phyloP scores from a whole-genome alignment of 2,329 filamentous ascomycete species.

The Talaromyces sp. region DNA sequence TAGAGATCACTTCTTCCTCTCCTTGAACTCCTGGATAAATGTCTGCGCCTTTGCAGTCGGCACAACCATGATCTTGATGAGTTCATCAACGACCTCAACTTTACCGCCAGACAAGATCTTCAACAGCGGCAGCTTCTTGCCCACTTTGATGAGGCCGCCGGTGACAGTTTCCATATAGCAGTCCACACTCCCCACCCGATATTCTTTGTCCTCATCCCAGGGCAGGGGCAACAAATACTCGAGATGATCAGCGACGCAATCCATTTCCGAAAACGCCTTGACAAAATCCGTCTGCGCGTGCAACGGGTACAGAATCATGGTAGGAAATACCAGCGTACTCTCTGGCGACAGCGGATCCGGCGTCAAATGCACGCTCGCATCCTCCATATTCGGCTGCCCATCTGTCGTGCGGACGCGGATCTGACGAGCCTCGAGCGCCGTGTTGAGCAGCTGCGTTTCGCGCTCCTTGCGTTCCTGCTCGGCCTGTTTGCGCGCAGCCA shows the following conservation, averaged over 20 bases:
- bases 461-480: conserved; percentile 43
- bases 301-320: conserved; percentile 79
- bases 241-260: conserved; percentile 72
- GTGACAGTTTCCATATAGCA: conserved; percentile 81
- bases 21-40: conserved; percentile 83
- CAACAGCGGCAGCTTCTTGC: conserved; percentile 73
- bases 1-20: conserved; percentile 44
- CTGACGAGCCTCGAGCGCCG: conserved; percentile 64
- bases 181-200: conserved; percentile 64
- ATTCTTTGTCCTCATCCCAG: conserved; percentile 71
- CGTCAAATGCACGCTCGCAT: conserved; percentile 66
- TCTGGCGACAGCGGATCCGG: conserved; percentile 69
- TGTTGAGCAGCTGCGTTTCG: conserved; percentile 58
- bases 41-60: conserved; percentile 63
- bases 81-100: conserved; percentile 80
- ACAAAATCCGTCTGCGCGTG: conserved; percentile 83
- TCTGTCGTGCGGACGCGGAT: conserved; percentile 64
- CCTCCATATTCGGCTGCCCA: conserved; percentile 80
- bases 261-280: conserved; percentile 76
- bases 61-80: conserved; percentile 78
- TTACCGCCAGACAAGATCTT: conserved; percentile 72
- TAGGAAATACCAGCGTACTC: conserved; percentile 70
- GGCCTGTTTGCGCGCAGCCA: conserved; percentile 53
- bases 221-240: conserved; percentile 81
- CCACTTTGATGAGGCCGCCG: conserved; percentile 82